A percentile compares a stretch with the other conserved stretches of the same genome.
These are phyloP conservation scores for Coemansia umbellata DNA, from an alignment of 192 early-diverging fungal genomes.

Conservation along the genomic window DNA sequence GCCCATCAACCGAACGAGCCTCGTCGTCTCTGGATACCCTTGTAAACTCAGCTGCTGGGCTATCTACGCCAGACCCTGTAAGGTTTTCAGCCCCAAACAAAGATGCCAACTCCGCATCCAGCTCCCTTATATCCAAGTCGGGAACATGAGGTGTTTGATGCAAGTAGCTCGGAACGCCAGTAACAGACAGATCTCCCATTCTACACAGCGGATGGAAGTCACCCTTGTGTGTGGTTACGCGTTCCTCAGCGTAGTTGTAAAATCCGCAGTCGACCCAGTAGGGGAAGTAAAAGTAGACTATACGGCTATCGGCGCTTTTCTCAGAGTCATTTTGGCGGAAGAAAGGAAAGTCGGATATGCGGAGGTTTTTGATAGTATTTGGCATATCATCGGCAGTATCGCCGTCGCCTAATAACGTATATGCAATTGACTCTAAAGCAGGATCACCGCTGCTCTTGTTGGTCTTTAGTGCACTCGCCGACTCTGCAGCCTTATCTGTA, in stretches of 20 bases:
- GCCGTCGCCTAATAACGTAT: conserved; percentile 6
- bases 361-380: conserved; percentile 18
- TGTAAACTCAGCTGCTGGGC: background rate
- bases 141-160: conserved; percentile 17
- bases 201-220: conserved; percentile 26
- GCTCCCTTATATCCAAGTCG: conserved; percentile 14
- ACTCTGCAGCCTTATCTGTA: background rate
- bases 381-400: conserved; percentile 23
- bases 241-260: conserved; percentile 55
- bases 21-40: conserved; percentile 6
- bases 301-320: conserved; percentile 25
- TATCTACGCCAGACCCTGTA: conserved; percentile 1
- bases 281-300: conserved; percentile 58
- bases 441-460: background rate
- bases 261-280: conserved; percentile 94
- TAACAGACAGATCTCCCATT: conserved; percentile 34
- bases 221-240: conserved; percentile 3
- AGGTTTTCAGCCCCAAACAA: conserved; percentile 9
- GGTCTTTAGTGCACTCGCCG: background rate
- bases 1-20: conserved; percentile 1
- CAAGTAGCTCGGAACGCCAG: conserved; percentile 34
- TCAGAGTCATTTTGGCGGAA: background rate
- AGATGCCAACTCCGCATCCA: conserved; percentile 11
- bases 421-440: conserved; percentile 2
- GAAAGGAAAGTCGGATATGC: conserved; percentile 16